A percentile compares a stretch with the other conserved stretches of the same genome.
phyloP scores from a whole-genome alignment of 2,329 filamentous ascomycete genomes.

The Onygenales sp. region DNA sequence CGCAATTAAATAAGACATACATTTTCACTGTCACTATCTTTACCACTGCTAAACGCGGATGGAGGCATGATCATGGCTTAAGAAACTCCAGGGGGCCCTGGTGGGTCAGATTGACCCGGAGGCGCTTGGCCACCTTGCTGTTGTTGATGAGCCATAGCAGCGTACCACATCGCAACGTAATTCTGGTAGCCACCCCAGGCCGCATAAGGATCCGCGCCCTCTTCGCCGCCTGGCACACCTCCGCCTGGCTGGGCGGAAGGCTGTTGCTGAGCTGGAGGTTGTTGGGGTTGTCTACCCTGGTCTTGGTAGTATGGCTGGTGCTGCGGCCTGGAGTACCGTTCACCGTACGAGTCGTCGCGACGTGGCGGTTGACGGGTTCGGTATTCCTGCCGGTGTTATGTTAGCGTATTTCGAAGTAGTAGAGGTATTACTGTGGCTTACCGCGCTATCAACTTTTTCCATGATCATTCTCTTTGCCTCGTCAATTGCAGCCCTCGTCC shows the following conservation, averaged over 20 bases:
- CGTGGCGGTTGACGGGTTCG: conserved; percentile 25
- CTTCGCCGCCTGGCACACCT: conserved; percentile 24
- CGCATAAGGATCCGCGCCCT: conserved; percentile 60
- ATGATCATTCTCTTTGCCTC: conserved; percentile 77
- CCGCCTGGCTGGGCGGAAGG: conserved; percentile 16
- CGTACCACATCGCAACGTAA: conserved; percentile 73
- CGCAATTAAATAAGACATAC: too few species aligned
- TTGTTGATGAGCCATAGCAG: conserved; percentile 50
- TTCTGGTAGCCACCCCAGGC: conserved; percentile 75
- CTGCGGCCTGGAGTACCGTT: conserved; percentile 40
- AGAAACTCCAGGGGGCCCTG: conserved; percentile 15
- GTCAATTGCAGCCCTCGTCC: conserved; percentile 64
- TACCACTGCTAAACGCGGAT: too few species aligned
- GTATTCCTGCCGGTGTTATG: conserved; percentile 27
- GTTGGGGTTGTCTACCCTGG: conserved; percentile 25
- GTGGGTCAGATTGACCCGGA: conserved; percentile 18
- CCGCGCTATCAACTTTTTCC: conserved; percentile 84
- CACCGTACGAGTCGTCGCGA: conserved; percentile 21
- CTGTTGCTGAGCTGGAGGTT: conserved; percentile 45
- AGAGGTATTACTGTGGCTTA: conserved; percentile 39
- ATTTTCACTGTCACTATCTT: too few species aligned
- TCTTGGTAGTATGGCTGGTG: conserved; percentile 16
- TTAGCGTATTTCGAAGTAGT: background rate
- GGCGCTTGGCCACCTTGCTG: conserved; percentile 9
- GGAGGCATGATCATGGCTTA: conserved; percentile 2